Conservation (phyloP, 306 rosid species). For the Lablab purpureus region DNA sequence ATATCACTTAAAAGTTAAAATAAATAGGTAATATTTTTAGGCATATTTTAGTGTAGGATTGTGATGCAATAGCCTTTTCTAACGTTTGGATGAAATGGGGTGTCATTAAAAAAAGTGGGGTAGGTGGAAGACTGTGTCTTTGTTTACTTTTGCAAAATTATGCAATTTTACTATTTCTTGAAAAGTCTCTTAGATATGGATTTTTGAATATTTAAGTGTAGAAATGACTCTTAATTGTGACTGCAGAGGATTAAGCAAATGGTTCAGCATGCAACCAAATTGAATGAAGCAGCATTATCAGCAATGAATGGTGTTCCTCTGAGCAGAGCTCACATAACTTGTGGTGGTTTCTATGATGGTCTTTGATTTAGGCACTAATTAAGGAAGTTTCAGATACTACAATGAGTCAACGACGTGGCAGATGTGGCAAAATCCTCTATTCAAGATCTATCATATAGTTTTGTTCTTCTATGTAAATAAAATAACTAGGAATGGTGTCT, state of each 20-base stretch:
- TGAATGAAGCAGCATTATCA: conserved; percentile 77
- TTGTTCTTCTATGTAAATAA: conserved; percentile 29
- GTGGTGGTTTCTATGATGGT: conserved; percentile 67
- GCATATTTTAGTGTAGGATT: conserved; percentile 22
- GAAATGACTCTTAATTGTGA: conserved; percentile 23
- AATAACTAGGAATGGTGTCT: conserved; percentile 23
- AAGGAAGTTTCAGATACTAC: background rate
- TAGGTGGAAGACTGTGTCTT: background rate
- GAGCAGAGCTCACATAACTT: conserved; percentile 71
- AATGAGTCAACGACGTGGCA: background rate
- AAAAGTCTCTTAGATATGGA: conserved; percentile 26
- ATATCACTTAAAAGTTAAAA: background rate
- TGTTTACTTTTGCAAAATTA: background rate
- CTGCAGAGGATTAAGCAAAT: conserved; percentile 71
- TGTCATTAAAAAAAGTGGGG: background rate
- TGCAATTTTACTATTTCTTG: conserved; percentile 32
- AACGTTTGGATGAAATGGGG: background rate
- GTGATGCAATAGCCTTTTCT: conserved; percentile 4
- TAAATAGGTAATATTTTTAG: background rate
- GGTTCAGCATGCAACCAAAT: conserved; percentile 63
- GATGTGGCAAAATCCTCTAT: background rate
- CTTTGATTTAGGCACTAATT: conserved; percentile 41
- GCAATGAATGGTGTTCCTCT: conserved; percentile 66
- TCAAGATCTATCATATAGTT: conserved; percentile 18
- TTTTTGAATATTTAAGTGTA: conserved; percentile 33